Conservation (phyloP, 2,329 filamentous ascomycete genomes). For the Colletotrichum simmondsii region DNA sequence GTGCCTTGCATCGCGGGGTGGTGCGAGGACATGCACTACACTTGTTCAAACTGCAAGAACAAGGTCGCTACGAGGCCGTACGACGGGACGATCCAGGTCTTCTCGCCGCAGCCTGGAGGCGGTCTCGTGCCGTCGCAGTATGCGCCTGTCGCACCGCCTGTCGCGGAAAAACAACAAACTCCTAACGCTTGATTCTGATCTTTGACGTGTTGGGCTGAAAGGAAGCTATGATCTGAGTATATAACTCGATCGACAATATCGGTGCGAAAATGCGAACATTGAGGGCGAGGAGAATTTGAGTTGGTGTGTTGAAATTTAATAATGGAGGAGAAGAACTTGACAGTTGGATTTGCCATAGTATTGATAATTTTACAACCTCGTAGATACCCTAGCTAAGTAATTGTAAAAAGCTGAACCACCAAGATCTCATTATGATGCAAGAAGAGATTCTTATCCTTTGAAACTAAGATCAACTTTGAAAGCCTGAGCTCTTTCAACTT, state of each 20-base stretch:
- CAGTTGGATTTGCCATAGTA: no score
- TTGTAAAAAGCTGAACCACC: no score
- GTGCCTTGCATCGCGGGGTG: constrained; percentile 45
- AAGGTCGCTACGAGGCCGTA: constrained; percentile 40
- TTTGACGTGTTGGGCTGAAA: background rate
- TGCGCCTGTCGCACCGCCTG: background rate
- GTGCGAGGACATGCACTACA: constrained; percentile 45
- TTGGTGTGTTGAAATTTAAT: background rate
- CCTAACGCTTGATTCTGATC: background rate
- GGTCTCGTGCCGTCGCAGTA: constrained; percentile 5
- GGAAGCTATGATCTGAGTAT: background rate
- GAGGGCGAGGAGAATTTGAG: background rate
- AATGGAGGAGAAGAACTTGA: no score
- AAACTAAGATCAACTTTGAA: no score
- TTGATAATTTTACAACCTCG: no score
- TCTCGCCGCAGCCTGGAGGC: constrained; percentile 34
- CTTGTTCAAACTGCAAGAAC: constrained; percentile 43
- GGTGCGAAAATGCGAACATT: no score
- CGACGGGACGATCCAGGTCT: constrained; percentile 37
- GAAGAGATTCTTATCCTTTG: no score
- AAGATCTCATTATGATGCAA: no score
- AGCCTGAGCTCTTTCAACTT: no score
- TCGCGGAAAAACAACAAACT: constrained; percentile 8
- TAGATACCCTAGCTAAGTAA: no score
- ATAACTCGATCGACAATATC: background rate